These are phyloP conservation scores for Sporothrix inflata DNA, from an alignment of 2,329 filamentous ascomycete species.

Conservation along the genomic window DNA sequence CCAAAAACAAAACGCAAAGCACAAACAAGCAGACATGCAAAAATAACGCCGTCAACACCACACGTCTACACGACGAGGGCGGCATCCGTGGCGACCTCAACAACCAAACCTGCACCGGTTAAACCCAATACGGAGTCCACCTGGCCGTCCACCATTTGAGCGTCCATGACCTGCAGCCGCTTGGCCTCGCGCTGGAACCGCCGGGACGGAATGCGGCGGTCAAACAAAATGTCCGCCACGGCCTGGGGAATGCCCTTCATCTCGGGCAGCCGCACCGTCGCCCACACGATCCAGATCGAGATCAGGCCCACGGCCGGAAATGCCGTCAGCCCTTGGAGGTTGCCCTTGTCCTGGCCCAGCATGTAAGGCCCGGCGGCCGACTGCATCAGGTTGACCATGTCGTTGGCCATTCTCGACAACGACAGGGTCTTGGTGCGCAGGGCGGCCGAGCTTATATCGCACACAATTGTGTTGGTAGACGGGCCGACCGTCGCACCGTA, in stretches of 20 bases:
- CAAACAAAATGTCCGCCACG: conserved; percentile 34
- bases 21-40: background rate
- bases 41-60: background rate
- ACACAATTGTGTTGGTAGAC: conserved; percentile 34
- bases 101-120: background rate
- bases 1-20: background rate
- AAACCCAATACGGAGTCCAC: background rate
- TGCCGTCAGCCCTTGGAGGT: conserved; percentile 33
- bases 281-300: conserved; percentile 31
- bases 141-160: background rate
- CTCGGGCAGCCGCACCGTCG: conserved; percentile 32
- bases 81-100: background rate
- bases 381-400: conserved; percentile 33
- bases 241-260: conserved; percentile 34
- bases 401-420: conserved; percentile 32
- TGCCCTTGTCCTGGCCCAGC: conserved; percentile 32
- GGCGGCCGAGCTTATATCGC: conserved; percentile 31
- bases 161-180: conserved; percentile 5
- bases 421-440: conserved; percentile 35
- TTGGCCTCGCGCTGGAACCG: conserved; percentile 27
- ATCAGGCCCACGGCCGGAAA: conserved; percentile 30
- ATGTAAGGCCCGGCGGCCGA: conserved; percentile 35
- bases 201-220: conserved; percentile 26
- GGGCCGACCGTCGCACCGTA: conserved; percentile 33
- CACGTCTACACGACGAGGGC: background rate